A percentile compares a stretch with the other conserved stretches of the same genome.
Conservation (phyloP, 305 asterid genomes). For the Fraxinus paxiana region DNA sequence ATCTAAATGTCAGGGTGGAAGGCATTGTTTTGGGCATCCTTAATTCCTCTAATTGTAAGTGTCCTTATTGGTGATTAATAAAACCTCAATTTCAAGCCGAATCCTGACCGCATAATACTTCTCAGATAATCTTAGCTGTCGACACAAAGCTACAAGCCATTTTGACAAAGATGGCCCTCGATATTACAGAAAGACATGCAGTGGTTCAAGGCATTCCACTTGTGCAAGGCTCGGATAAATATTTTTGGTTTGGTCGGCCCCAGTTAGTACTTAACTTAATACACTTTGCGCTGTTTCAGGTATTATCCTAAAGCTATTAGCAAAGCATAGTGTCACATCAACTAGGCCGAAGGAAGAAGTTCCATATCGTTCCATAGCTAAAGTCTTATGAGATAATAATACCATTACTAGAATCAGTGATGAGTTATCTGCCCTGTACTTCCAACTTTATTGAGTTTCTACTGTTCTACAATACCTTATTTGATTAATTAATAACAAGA, state of each 20-base stretch:
- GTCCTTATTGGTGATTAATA: slow-evolving; percentile 5
- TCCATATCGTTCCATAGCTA: not conserved
- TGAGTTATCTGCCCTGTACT: not conserved
- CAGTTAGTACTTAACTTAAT: slow-evolving; percentile 65
- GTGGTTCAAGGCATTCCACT: slow-evolving; percentile 95
- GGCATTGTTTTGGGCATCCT: slow-evolving; percentile 85
- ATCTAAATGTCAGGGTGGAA: slow-evolving; percentile 78
- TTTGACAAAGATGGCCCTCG: slow-evolving; percentile 76
- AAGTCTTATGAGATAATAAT: not conserved
- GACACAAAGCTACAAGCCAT: slow-evolving; percentile 87
- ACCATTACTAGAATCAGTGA: not conserved
- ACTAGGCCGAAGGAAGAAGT: not conserved
- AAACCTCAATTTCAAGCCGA: not conserved
- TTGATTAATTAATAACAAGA: not conserved
- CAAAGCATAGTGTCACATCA: not conserved
- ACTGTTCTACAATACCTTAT: not conserved
- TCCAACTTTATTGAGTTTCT: not conserved
- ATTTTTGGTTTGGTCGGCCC: slow-evolving; percentile 85
- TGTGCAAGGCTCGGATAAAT: slow-evolving; percentile 73
- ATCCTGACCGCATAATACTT: not conserved
- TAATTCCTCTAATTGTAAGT: slow-evolving; percentile 77
- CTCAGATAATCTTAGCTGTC: slow-evolving; percentile 78
- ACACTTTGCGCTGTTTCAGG: slow-evolving; percentile 87
- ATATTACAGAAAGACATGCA: slow-evolving; percentile 74
- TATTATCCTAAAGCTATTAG: slow-evolving; percentile 16